Base-by-base conservation (phyloP, 805 yeast genomes). In the Suhomyces sp. region DNA sequence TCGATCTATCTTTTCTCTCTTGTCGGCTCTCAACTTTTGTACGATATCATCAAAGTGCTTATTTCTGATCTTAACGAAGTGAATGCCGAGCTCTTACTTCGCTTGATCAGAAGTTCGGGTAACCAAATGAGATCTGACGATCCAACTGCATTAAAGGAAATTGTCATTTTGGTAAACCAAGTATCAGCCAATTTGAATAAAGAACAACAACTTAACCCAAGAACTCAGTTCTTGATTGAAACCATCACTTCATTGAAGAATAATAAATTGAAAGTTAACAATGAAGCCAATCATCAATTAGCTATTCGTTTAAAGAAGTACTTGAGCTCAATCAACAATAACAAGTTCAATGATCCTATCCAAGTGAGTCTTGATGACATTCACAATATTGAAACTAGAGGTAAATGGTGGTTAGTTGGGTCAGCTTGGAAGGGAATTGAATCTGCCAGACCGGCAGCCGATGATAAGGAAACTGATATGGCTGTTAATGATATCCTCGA, bases 341-440 rank as follows among this genome's bases (percentile, higher is more conserved):
- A 72, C 38, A 79, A 79, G 44, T 65, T 70, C 26, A 71, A 74
- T 38, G 98, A 94, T 51, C 88, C 99, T 1, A 77, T 94, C 24
- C 90, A 88, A 59, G 98, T 94, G 0, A 74, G 89, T 2, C 73
- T 93, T 19, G 85, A 83, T 46, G 99, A 94, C 71, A 90, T 94
- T 53, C 83, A 81, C 47, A 83, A 82, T 55, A 79, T 90, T 23
- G 88, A 86, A 12, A 82, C 86, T 0, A 83, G 84, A 58, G 99
- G 99, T 53, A 94, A 93, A 70, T 94, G 99, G 99, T 94, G 99
- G 99, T 76, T 94, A 31, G 93, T 94, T 29, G 99, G 99, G 48
- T 89, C 98, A 1, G 97, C 99, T 0, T 94, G 97, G 97, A 89
- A 84, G 63, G 97, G 97, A 2, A 57, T 49, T 12, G 54, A 50